phyloP scores from a whole-genome alignment of 345 rosid species.

The Balakata baccata region DNA sequence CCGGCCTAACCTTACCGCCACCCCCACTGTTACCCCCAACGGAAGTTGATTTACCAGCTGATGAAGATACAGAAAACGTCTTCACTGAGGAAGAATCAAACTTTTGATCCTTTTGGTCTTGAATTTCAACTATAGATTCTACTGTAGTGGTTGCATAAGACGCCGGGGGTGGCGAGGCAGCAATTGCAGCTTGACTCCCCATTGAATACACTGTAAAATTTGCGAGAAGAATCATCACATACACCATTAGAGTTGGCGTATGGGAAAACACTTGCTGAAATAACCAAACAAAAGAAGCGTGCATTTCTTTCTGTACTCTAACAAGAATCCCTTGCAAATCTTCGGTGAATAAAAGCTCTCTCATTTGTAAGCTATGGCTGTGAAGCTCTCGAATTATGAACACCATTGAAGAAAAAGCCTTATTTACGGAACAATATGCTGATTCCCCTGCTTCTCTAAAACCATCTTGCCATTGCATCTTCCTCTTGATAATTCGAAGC shows the following conservation, averaged over 20 bases:
- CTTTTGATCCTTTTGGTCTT: conserved; percentile 28
- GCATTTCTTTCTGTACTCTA: conserved; percentile 74
- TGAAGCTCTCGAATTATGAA: conserved; percentile 84
- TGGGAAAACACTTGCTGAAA: conserved; percentile 89
- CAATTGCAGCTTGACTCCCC: conserved; percentile 49
- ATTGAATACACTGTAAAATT: conserved; percentile 81
- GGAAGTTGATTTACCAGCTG: conserved; percentile 46
- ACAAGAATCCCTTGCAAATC: conserved; percentile 65
- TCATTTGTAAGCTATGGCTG: conserved; percentile 67
- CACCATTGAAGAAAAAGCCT: conserved; percentile 93
- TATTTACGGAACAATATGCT: conserved; percentile 64
- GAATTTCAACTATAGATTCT: conserved; percentile 31
- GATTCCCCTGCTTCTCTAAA: conserved; percentile 59
- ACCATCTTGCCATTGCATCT: conserved; percentile 67
- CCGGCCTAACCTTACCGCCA: conserved; percentile 59
- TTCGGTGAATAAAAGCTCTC: conserved; percentile 59
- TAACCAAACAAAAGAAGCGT: conserved; percentile 88
- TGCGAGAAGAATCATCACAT: conserved; percentile 82
- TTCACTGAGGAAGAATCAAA: conserved; percentile 50
- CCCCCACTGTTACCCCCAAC: conserved; percentile 66
- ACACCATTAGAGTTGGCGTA: conserved; percentile 89
- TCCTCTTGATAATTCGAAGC: conserved; percentile 70
- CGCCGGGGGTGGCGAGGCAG: conserved; percentile 37
- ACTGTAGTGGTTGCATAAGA: conserved; percentile 29
- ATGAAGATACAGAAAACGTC: conserved; percentile 46